Conservation (phyloP, 2,329 filamentous ascomycete genomes). For the Colletotrichum incanum region DNA sequence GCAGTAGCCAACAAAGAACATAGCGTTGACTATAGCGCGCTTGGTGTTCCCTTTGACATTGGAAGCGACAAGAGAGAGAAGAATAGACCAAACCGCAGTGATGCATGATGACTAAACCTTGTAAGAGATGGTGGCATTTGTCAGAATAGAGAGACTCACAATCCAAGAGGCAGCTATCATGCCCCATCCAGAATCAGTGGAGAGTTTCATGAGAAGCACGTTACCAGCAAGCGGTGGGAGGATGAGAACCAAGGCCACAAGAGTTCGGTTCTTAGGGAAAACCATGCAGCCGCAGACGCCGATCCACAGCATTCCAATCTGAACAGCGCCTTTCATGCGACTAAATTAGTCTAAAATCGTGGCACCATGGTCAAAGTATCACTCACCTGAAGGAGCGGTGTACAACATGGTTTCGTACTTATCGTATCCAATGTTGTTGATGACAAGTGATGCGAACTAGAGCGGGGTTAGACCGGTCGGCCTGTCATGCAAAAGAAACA, state of each 20-base stretch:
- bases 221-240: conserved; percentile 61
- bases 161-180: conserved; percentile 65
- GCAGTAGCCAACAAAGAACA: conserved; percentile 67
- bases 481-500: rapidly evolving
- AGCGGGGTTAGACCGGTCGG: neutral
- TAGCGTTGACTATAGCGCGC: conserved; percentile 60
- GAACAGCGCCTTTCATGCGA: conserved; percentile 56
- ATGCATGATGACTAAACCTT: conserved; percentile 57
- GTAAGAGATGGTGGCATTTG: neutral
- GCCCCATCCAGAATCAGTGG: conserved; percentile 59
- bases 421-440: conserved; percentile 62
- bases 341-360: neutral
- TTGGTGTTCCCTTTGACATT: conserved; percentile 69
- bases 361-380: neutral
- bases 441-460: conserved; percentile 65
- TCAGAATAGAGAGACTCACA: conserved; percentile 42
- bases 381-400: conserved; percentile 57
- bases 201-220: conserved; percentile 60
- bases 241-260: conserved; percentile 57
- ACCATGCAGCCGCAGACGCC: conserved; percentile 56
- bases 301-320: conserved; percentile 63
- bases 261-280: conserved; percentile 57
- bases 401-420: conserved; percentile 63
- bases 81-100: conserved; percentile 58
- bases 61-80: conserved; percentile 61